These are phyloP conservation scores for Mycena alexandri DNA, from an alignment of 768 basidiomycete genomes.

Conservation along the genomic window DNA sequence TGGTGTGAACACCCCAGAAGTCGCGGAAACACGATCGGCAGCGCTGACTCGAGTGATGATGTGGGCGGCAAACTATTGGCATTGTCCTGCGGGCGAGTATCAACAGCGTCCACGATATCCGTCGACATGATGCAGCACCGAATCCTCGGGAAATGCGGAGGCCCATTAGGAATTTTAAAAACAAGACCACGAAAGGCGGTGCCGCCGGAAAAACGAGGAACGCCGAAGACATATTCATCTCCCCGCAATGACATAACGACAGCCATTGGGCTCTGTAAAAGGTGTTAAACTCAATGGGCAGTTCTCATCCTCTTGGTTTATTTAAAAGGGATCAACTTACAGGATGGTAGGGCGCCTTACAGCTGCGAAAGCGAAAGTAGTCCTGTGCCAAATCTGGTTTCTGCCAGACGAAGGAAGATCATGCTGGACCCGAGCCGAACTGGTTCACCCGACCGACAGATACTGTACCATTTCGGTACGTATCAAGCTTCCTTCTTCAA, in stretches of 20 bases:
- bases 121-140: not conserved
- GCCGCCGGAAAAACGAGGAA: slow-evolving; percentile 14
- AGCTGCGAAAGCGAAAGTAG: not conserved
- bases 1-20: slow-evolving; percentile 8
- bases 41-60: slow-evolving; percentile 16
- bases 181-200: slow-evolving; percentile 5
- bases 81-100: slow-evolving; percentile 15
- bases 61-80: slow-evolving; percentile 11
- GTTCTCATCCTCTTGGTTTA: not conserved
- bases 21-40: slow-evolving; percentile 23
- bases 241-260: slow-evolving; percentile 21
- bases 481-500: slow-evolving; percentile 28
- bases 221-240: slow-evolving; percentile 13
- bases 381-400: slow-evolving; percentile 15
- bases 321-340: slow-evolving; percentile 24
- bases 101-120: not conserved
- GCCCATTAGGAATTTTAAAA: slow-evolving; percentile 9
- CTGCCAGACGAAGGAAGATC: slow-evolving; percentile 16
- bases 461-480: slow-evolving; percentile 12
- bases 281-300: slow-evolving; percentile 28
- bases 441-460: slow-evolving; percentile 10
- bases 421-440: slow-evolving; percentile 19
- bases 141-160: not conserved
- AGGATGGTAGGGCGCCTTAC: slow-evolving; percentile 4
- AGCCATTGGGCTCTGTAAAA: slow-evolving; percentile 17